Evolutionary conservation across 148 eudicot genomes (phyloP), one percentile per base, ranked within the genome.

Genomic region (Rheum nobile): DNA sequence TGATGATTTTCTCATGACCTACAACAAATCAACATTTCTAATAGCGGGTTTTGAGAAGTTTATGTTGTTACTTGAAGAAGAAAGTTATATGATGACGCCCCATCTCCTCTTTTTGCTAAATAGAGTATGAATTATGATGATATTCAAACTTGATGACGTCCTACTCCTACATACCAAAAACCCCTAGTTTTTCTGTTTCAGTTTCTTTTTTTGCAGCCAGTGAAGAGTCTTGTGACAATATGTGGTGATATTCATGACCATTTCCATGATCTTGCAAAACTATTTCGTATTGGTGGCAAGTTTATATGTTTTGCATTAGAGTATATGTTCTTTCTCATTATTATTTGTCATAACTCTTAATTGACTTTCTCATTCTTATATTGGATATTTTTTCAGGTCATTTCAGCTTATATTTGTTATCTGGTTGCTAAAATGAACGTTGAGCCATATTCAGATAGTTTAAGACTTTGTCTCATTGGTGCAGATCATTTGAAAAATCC

Each of bases 241-340:
- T 93, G 98, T 80, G 98, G 98, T 76, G 98, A 93, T 75, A 90
- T 93, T 82, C 98, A 93, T 81, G 98, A 96, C 71, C 98, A 93
- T 75, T 93, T 93, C 79, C 96, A 93, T 85, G 98, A 93, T 87
- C 98, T 93, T 46, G 96, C 96, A 3, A 96, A 93, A 83, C 92
- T 93, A 74, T 93, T 93, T 72, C 92, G 94, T 63, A 93, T 93
- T 75, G 98, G 98, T 63, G 98, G 98, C n/a, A 90, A 86, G 96
- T 96, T 93, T 74, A 74, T 34, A 34, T 32, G 22, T 34, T 35
- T 57, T 57, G 26, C 28, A 47, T 47, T 17, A 47, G 1, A 46
- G 52, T 47, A 17, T 47, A 47, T 47, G 22, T 19, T 47, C 19
- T 47, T 47, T 47, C n/a, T n/a, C n/a, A n/a, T n/a, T n/a, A n/a